Conservation (phyloP, 2,329 filamentous ascomycete species). For the Helotiales sp. region DNA sequence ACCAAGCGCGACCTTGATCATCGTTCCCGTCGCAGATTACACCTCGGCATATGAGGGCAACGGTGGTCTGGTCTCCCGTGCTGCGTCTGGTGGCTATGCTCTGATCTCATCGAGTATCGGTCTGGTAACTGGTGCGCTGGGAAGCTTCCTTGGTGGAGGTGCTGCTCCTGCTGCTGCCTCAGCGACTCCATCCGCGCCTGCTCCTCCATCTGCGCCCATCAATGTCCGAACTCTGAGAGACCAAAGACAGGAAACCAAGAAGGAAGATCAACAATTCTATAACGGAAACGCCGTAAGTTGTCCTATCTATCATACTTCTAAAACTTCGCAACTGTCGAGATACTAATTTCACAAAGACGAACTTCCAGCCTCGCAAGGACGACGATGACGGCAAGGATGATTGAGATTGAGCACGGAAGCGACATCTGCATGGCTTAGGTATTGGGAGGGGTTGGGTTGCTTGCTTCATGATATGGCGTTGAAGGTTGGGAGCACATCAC, state of each 20-base stretch:
- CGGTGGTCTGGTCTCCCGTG: conserved; percentile 43
- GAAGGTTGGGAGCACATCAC: too few relatives aligned
- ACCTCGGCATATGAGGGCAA: conserved; percentile 59
- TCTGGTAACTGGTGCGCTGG: conserved; percentile 48
- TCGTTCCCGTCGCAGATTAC: conserved; percentile 71
- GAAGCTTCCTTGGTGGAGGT: conserved; percentile 50
- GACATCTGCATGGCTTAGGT: too few relatives aligned
- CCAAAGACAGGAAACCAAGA: conserved; percentile 51
- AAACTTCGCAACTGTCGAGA: not conserved
- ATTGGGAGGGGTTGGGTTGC: too few relatives aligned
- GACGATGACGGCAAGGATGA: conserved; percentile 37
- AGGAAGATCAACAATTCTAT: conserved; percentile 74
- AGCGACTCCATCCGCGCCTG: conserved; percentile 11
- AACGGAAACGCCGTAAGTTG: conserved; percentile 82
- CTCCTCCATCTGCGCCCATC: conserved; percentile 42
- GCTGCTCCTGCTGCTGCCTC: conserved; percentile 26
- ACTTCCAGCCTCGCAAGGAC: conserved; percentile 41
- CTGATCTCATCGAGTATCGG: conserved; percentile 50
- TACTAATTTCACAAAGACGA: conserved; percentile 32
- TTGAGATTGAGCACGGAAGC: conserved; percentile 5
- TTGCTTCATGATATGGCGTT: too few relatives aligned
- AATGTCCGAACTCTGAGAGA: conserved; percentile 59
- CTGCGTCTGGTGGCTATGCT: conserved; percentile 44
- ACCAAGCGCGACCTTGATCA: conserved; percentile 81
- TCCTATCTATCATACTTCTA: not conserved